These are phyloP conservation scores for Gonium pectorale DNA, from an alignment of 139 green algal genomes.

Conservation along the genomic window DNA sequence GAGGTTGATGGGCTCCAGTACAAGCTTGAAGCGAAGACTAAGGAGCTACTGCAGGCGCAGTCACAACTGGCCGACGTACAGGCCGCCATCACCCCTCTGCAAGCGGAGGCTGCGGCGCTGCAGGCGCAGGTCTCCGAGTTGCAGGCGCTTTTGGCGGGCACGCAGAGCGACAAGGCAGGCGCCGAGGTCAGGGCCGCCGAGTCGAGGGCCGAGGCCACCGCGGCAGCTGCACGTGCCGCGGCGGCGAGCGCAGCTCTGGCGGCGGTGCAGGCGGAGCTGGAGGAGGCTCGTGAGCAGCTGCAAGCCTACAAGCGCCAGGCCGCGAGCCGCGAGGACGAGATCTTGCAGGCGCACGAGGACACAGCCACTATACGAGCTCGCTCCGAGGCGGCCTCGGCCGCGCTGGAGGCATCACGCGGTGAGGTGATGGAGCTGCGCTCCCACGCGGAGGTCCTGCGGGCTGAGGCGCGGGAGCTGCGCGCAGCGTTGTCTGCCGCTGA, in stretches of 20 bases:
- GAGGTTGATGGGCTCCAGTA: no score
- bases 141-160: background rate
- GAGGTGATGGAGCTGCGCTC: background rate
- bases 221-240: background rate
- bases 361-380: background rate
- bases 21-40: no score
- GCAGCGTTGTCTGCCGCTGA: constrained; percentile 22
- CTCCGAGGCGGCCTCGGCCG: background rate
- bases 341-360: background rate
- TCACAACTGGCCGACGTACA: background rate
- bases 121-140: background rate
- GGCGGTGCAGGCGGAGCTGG: background rate
- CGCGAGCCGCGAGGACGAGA: background rate
- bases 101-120: background rate
- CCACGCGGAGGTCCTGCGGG: background rate
- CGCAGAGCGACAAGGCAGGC: background rate
- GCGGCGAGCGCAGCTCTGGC: background rate
- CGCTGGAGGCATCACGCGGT: background rate
- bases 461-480: constrained; percentile 9
- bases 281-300: background rate
- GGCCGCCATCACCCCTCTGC: background rate
- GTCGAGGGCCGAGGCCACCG: no score
- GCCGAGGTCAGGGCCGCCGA: background rate
- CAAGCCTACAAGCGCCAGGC: background rate
- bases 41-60: background rate